Conservation (phyloP, 768 basidiomycete species). For the Kwoniella newhampshirensis region DNA sequence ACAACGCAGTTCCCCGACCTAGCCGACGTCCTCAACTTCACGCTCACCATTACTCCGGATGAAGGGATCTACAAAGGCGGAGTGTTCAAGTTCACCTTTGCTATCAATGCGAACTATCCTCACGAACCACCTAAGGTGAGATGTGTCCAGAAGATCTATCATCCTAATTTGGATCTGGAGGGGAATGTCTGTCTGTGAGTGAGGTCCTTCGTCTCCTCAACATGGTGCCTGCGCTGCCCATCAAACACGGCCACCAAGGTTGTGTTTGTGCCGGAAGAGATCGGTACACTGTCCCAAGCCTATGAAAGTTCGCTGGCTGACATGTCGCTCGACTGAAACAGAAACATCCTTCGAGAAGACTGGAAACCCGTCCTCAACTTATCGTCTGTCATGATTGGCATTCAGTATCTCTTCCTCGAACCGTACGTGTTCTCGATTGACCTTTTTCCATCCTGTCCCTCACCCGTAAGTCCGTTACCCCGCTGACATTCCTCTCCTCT, state of each 20-base stretch:
- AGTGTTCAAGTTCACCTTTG: conserved; percentile 87
- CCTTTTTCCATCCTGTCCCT: too few relatives aligned
- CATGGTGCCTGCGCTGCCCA: too few relatives aligned
- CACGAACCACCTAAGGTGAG: conserved; percentile 99
- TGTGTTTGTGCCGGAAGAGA: too few relatives aligned
- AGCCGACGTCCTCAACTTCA: conserved; percentile 92
- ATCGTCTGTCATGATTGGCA: conserved; percentile 95
- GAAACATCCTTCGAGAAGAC: conserved; percentile 94
- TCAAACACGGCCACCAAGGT: too few relatives aligned
- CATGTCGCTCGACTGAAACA: conserved; percentile 2
- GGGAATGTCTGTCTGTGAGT: conserved; percentile 85
- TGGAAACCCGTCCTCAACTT: conserved; percentile 99
- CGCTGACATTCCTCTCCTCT: background rate
- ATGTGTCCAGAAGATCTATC: conserved; percentile 97
- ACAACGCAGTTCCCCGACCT: conserved; percentile 91
- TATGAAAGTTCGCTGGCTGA: too few relatives aligned
- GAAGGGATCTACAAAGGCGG: conserved; percentile 99
- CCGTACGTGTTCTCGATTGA: conserved; percentile 58
- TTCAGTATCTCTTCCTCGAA: conserved; percentile 97
- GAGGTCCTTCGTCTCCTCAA: background rate
- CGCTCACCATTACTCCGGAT: conserved; percentile 90
- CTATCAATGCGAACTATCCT: conserved; percentile 96
- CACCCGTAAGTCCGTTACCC: too few relatives aligned
- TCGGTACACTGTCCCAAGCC: too few relatives aligned
- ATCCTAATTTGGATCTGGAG: conserved; percentile 96